Conservation (phyloP, 225 moss, liverwort and hornwort species). For the Anthoceros angustus region DNA sequence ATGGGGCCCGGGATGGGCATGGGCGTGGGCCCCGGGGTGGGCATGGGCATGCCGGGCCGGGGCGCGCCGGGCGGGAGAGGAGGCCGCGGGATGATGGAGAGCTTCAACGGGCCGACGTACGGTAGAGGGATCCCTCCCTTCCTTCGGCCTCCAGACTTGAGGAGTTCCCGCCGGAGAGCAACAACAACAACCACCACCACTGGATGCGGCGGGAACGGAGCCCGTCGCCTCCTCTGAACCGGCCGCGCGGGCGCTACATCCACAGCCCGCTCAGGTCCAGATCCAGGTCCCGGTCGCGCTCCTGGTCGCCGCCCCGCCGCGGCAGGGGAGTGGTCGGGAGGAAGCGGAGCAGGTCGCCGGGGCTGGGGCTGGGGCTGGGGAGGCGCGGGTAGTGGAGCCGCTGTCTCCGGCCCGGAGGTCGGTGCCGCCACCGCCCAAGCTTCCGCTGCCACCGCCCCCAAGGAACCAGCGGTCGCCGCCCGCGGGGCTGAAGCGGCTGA, state of each 20-base stretch:
- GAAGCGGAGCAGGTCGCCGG: constrained; percentile 39
- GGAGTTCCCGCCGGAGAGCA: constrained; percentile 14
- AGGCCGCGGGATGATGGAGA: constrained; percentile 24
- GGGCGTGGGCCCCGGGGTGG: constrained; percentile 44
- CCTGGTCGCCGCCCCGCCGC: background rate
- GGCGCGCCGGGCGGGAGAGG: constrained; percentile 52
- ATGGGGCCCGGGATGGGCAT: constrained; percentile 15
- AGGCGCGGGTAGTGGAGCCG: constrained; percentile 24
- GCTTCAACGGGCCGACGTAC: constrained; percentile 38
- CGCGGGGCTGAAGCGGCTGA: constrained; percentile 73
- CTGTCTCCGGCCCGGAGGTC: constrained; percentile 32
- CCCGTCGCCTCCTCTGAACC: constrained; percentile 26
- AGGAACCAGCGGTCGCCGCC: constrained; percentile 81
- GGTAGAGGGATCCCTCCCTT: constrained; percentile 34
- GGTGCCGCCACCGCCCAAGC: constrained; percentile 63
- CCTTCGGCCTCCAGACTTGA: constrained; percentile 29
- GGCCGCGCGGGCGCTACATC: constrained; percentile 34
- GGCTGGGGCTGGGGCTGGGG: constrained; percentile 22
- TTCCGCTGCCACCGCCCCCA: constrained; percentile 77
- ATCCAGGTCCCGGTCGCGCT: constrained; percentile 7
- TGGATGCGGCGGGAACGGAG: constrained; percentile 55
- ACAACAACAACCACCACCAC: constrained; percentile 15
- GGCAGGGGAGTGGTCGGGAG: background rate
- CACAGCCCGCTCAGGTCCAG: constrained; percentile 28
- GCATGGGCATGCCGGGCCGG: constrained; percentile 30